phyloP scores from a whole-genome alignment of 345 rosid genomes.

The Hevea brasiliensis region DNA sequence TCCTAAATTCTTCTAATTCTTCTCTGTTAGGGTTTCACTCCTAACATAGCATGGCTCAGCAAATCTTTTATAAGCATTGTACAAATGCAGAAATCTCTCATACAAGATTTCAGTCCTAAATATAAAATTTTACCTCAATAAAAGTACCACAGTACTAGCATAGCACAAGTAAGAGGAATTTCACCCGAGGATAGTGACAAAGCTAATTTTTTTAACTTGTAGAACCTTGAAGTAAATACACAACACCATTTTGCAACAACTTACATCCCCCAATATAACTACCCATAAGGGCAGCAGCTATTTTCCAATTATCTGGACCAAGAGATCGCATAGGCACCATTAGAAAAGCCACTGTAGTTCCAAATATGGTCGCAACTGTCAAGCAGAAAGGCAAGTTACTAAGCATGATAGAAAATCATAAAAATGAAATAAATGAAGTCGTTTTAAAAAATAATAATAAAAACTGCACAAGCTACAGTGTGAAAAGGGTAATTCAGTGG shows the following conservation, averaged over 20 bases:
- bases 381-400: constrained; percentile 15
- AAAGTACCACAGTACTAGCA: neutral
- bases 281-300: constrained; percentile 92
- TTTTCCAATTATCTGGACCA: constrained; percentile 87
- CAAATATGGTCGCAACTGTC: constrained; percentile 69
- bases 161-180: neutral
- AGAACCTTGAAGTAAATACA: neutral
- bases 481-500: neutral
- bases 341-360: constrained; percentile 68
- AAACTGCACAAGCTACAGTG: neutral
- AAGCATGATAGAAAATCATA: neutral
- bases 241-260: neutral
- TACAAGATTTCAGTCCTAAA: neutral
- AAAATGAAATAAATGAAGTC: neutral
- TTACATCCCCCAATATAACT: constrained; percentile 65
- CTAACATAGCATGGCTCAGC: neutral
- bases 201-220: neutral
- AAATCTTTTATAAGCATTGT: neutral
- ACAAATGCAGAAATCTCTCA: neutral
- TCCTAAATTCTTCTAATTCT: too few relatives aligned
- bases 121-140: neutral
- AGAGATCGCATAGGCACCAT: constrained; percentile 87
- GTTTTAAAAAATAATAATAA: neutral
- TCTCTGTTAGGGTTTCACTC: too few relatives aligned
- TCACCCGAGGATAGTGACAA: neutral